Percentiles rank a stretch among this genome's conserved stretches.
phyloP scores from a whole-genome alignment of 139 green algal genomes.

The Mesotaenium endlicherianum region DNA sequence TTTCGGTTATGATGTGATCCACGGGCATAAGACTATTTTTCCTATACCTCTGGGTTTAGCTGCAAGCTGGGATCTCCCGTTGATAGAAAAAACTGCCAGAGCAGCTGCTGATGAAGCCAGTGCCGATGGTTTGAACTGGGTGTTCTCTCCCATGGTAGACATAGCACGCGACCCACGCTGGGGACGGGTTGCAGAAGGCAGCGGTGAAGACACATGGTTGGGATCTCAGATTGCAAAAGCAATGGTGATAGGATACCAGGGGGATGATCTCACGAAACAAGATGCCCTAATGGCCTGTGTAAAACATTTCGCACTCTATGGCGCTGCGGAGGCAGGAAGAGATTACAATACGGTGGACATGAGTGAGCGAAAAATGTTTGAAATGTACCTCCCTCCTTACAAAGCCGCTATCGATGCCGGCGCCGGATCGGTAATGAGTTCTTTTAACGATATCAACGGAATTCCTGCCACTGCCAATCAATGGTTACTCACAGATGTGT shows the following conservation, averaged over 20 bases:
- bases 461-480: background rate
- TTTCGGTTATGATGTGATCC: background rate
- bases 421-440: background rate
- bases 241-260: background rate
- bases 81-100: background rate
- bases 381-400: background rate
- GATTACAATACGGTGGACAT: background rate
- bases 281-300: background rate
- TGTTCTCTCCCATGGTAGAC: background rate
- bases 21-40: background rate
- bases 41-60: background rate
- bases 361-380: background rate
- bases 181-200: background rate
- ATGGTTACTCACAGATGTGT: background rate
- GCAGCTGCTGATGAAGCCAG: background rate
- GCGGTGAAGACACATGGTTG: background rate
- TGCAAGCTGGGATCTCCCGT: background rate
- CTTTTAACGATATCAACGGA: background rate
- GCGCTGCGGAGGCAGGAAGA: background rate
- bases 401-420: background rate
- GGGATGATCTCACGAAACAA: background rate
- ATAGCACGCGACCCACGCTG: background rate
- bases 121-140: background rate
- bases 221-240: background rate
- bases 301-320: background rate